phyloP scores from a whole-genome alignment of 805 yeast species.

The Saccharomycopsis sp. region DNA sequence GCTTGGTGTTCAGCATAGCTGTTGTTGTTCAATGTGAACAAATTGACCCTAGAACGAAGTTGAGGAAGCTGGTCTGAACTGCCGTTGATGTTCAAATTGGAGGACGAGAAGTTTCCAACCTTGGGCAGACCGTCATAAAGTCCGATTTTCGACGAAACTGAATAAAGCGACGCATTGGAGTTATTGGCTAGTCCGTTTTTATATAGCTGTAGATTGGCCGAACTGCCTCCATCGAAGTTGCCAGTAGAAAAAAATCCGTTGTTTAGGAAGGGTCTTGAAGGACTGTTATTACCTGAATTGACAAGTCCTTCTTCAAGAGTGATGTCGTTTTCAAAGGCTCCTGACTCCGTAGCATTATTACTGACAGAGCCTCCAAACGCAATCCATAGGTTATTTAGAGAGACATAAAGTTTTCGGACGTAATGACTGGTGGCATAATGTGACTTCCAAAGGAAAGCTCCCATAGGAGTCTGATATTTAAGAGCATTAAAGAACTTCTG shows the following conservation, averaged over 20 bases:
- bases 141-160: conserved; percentile 5
- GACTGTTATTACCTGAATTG: neutral
- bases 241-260: neutral
- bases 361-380: neutral
- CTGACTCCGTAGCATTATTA: no score
- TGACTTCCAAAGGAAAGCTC: neutral
- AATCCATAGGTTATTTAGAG: neutral
- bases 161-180: conserved; percentile 13
- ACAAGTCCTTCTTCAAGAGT: conserved; percentile 17
- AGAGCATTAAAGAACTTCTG: conserved; percentile 4
- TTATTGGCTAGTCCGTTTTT: conserved; percentile 9
- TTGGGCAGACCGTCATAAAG: conserved; percentile 1
- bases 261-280: neutral
- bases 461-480: conserved; percentile 7
- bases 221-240: conserved; percentile 10
- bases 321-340: conserved; percentile 13
- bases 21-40: conserved; percentile 12
- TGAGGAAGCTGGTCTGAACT: conserved; percentile 9
- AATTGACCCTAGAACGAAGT: conserved; percentile 18
- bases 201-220: conserved; percentile 3
- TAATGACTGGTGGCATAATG: neutral
- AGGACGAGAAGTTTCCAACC: neutral
- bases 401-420: neutral
- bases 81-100: neutral
- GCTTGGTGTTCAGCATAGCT: neutral